These are phyloP conservation scores for Podila epicladia DNA, from an alignment of 192 early-diverging fungal genomes.

Conservation along the genomic window DNA sequence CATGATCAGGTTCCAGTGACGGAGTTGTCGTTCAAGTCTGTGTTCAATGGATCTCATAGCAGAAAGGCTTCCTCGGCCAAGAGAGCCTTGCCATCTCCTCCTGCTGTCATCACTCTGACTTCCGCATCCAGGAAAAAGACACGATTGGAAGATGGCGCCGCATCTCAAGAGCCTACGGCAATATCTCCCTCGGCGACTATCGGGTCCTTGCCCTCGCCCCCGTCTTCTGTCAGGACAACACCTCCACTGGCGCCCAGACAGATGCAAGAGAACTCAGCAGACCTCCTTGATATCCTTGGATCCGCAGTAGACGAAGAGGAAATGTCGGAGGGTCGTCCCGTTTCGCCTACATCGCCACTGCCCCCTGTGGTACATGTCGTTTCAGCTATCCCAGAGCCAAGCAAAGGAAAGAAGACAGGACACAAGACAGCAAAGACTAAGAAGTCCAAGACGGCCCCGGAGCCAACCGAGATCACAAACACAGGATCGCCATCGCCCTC, in stretches of 20 bases:
- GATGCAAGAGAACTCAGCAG: slow-evolving; percentile 7
- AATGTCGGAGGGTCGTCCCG: background rate
- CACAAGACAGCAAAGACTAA: no score
- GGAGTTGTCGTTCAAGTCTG: slow-evolving; percentile 10
- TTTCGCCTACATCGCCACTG: slow-evolving; percentile 27
- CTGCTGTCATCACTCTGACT: slow-evolving; percentile 13
- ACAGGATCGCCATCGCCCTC: background rate
- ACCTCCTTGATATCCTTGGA: background rate
- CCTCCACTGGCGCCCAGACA: slow-evolving; percentile 18
- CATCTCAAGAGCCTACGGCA: background rate
- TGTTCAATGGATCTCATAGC: background rate
- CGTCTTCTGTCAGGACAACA: slow-evolving; percentile 25
- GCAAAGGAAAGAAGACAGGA: background rate
- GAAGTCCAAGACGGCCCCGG: no score
- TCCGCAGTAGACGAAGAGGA: background rate
- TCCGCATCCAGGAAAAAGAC: background rate
- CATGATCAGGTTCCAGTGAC: background rate
- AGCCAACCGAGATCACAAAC: background rate
- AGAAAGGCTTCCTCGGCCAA: slow-evolving; percentile 1
- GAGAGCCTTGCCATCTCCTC: background rate
- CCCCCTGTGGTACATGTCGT: background rate
- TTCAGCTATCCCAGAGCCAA: background rate
- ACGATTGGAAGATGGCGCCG: background rate
- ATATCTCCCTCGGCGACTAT: slow-evolving; percentile 9
- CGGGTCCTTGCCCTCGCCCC: slow-evolving; percentile 29